Percentiles rank a stretch among this genome's conserved stretches.
Evolutionary conservation across 2,329 filamentous ascomycete species (phyloP).

Genomic region (Verticillium nubilum): DNA sequence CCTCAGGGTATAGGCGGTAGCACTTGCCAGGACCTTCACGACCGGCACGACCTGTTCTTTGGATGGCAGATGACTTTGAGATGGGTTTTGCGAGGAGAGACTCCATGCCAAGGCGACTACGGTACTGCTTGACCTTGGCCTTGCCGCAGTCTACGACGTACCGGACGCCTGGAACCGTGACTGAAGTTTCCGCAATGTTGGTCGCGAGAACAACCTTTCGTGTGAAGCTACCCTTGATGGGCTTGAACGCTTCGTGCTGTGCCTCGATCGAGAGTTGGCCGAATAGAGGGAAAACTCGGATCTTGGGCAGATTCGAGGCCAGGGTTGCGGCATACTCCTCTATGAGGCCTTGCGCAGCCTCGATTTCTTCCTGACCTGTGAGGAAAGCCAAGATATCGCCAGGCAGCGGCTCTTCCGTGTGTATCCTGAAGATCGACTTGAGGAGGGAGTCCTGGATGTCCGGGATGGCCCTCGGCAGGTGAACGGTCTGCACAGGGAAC

Average conservation of each 20-base stretch:
- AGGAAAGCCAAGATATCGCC: slow-evolving; percentile 92
- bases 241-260: slow-evolving; percentile 81
- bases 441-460: slow-evolving; percentile 80
- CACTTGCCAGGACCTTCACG: slow-evolving; percentile 89
- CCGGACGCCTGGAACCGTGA: slow-evolving; percentile 88
- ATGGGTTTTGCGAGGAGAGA: slow-evolving; percentile 87
- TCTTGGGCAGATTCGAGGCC: slow-evolving; percentile 66
- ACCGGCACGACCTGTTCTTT: slow-evolving; percentile 85
- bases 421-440: slow-evolving; percentile 79
- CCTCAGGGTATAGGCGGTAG: slow-evolving; percentile 81
- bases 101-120: slow-evolving; percentile 78
- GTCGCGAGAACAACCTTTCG: slow-evolving; percentile 89
- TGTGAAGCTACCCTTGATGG: slow-evolving; percentile 63
- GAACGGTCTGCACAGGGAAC: slow-evolving; percentile 73
- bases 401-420: slow-evolving; percentile 82
- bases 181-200: slow-evolving; percentile 97
- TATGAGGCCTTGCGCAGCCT: slow-evolving; percentile 71
- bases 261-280: slow-evolving; percentile 82
- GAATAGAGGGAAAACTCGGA: slow-evolving; percentile 74
- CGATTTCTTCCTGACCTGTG: slow-evolving; percentile 89
- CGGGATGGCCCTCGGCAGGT: slow-evolving; percentile 67
- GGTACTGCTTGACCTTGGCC: slow-evolving; percentile 89
- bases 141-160: slow-evolving; percentile 93
- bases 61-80: slow-evolving; percentile 87
- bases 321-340: slow-evolving; percentile 73